Evolutionary conservation across 2,329 filamentous ascomycete species (phyloP), one percentile per base, ranked within the genome.

Genomic region (Trichoderma lentiforme): DNA sequence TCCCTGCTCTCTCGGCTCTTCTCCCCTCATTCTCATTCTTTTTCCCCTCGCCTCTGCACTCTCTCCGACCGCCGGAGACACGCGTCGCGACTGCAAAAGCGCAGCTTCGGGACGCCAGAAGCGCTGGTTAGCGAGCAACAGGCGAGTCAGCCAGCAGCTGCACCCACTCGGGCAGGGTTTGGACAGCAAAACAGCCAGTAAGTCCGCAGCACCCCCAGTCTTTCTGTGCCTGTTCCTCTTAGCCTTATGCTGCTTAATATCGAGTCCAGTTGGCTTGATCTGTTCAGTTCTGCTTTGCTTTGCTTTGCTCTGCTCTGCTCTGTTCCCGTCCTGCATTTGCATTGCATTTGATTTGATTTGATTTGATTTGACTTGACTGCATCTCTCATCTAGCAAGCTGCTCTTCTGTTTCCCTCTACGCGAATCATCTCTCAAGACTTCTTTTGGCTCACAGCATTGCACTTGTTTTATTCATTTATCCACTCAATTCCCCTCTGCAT

Each of bases 231-330:
- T 18, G 36, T 39, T 61, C 66, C 56, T 57, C 64, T 72, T 72
- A 66, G 70, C 63, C 61, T 68, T 56, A 11, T n/a, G 30, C 28
- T 58, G 57, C 66, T 70, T 72, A 62, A 66, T 72, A 57, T 66
- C 71, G 60, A 72, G 66, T 72, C 15, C 15, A 18, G 15, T 43
- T 72, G 39, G 60, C 62, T 70, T 60, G 66, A 63, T 74, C 73
- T 68, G 30, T 62, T 39, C 34, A 36, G 34, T 36, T 36, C 34
- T 36, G 34, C 34, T 36, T 36, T 36, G 34, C 34, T 36, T 36
- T 15, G 34, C 34, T 36, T 36, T 36, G 34, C 34, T 36, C 6
- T 36, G 34, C 34, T 34, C 5, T 34, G 32, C 32, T 36, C 21
- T 39, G 30, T 30, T 36, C 24, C 15, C 24, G 28, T 34, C 26